Conservation (phyloP, 2,329 filamentous ascomycete genomes). For the Exophiala xenobiotica region DNA sequence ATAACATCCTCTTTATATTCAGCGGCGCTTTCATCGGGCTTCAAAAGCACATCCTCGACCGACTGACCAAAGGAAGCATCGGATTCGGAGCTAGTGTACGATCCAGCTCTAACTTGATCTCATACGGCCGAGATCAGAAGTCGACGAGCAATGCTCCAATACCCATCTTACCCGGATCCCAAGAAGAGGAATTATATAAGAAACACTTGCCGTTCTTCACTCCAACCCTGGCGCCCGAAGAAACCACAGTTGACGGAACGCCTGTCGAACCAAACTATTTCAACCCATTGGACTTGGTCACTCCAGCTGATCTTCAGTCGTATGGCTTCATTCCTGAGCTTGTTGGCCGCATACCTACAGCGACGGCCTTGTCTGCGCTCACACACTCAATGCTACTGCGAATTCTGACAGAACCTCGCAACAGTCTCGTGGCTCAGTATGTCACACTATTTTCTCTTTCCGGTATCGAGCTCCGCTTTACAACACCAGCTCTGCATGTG, state of each 20-base stretch:
- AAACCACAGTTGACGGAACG: conserved; percentile 30
- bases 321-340: conserved; percentile 93
- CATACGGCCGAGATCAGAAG: conserved; percentile 30
- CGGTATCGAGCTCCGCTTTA: conserved; percentile 75
- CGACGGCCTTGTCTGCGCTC: conserved; percentile 79
- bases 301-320: conserved; percentile 72
- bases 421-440: conserved; percentile 85
- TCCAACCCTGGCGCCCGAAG: conserved; percentile 43
- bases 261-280: conserved; percentile 47
- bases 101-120: conserved; percentile 37
- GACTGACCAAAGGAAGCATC: conserved; percentile 82
- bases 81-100: conserved; percentile 87
- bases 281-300: conserved; percentile 68
- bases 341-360: conserved; percentile 91
- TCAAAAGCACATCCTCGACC: conserved; percentile 80
- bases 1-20: conserved; percentile 96
- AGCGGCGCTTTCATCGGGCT: conserved; percentile 93
- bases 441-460: conserved; percentile 82
- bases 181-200: conserved; percentile 60
- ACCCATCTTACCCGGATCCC: conserved; percentile 61
- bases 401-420: conserved; percentile 88
- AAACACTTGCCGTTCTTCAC: conserved; percentile 59
- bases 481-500: conserved; percentile 73
- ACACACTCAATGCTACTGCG: conserved; percentile 68
- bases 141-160: conserved; percentile 40